Percentiles rank a stretch among this genome's conserved stretches.
These are phyloP conservation scores for Pythium volutum DNA, from an alignment of 352 stramenopile genomes.

Conservation along the genomic window DNA sequence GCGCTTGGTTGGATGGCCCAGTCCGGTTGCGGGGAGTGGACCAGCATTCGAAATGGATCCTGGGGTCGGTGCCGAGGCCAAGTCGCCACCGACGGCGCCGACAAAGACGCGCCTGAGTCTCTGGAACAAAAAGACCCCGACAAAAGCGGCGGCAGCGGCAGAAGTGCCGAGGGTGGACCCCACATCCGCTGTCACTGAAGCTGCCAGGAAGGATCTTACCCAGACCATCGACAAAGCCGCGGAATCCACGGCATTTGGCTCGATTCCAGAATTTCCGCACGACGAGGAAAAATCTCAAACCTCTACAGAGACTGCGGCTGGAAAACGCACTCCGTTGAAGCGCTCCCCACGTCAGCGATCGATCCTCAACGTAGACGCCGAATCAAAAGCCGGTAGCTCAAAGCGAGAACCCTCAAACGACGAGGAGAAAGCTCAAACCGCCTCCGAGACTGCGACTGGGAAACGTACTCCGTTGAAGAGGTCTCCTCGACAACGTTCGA, in stretches of 20 bases:
- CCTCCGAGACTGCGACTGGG: not conserved
- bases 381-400: not conserved
- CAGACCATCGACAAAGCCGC: too few relatives aligned
- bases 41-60: not conserved
- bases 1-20: not conserved
- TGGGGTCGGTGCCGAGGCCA: not conserved
- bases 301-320: not conserved
- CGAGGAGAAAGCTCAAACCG: not conserved
- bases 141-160: not conserved
- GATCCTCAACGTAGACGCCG: not conserved
- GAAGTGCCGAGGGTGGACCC: not conserved
- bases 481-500: not conserved
- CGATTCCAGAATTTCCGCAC: not conserved
- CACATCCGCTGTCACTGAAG: not conserved
- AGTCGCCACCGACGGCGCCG: not conserved
- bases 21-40: not conserved
- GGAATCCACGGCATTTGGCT: not conserved
- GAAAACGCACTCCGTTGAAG: not conserved
- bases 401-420: not conserved
- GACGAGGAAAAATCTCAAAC: too few relatives aligned
- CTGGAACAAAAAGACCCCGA: constrained; percentile 13
- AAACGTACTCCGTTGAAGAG: not conserved
- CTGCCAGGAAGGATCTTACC: not conserved
- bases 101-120: constrained; percentile 9
- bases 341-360: not conserved